Percentiles rank a stretch among this genome's conserved stretches.
phyloP scores from a whole-genome alignment of 2,329 filamentous ascomycete species.

The Hypoxylon sp. region DNA sequence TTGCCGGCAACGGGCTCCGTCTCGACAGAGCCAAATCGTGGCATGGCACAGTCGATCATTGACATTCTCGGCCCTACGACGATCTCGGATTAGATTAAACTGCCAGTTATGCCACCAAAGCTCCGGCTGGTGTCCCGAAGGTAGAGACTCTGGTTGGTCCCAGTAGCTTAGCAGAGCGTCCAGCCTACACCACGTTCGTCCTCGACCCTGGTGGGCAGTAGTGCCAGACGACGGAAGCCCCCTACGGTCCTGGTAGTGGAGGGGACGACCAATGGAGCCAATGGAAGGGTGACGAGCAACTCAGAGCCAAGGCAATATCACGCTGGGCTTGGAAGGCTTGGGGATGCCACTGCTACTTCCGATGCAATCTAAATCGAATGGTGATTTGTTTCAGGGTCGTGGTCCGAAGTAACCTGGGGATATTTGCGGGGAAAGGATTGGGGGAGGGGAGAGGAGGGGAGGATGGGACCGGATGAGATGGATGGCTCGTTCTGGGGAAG shows the following conservation, averaged over 20 bases:
- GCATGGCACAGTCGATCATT: constrained; percentile 30
- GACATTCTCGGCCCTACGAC: constrained; percentile 28
- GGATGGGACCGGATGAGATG: too few species aligned
- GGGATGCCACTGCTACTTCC: constrained; percentile 23
- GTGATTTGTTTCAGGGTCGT: constrained; percentile 34
- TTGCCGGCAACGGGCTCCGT: constrained; percentile 29
- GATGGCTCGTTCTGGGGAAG: constrained; percentile 23
- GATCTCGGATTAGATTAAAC: constrained; percentile 38
- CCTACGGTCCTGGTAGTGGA: constrained; percentile 15
- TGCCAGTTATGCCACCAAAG: constrained; percentile 26
- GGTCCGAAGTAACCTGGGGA: constrained; percentile 35
- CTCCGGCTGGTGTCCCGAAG: constrained; percentile 32
- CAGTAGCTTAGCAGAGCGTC: constrained; percentile 7
- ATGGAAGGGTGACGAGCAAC: constrained; percentile 21
- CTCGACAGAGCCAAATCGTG: constrained; percentile 36
- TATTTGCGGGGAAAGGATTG: constrained; percentile 29
- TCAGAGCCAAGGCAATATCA: constrained; percentile 25
- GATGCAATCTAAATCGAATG: constrained; percentile 33
- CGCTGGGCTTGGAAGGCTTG: constrained; percentile 15
- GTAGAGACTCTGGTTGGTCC: constrained; percentile 21
- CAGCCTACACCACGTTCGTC: constrained; percentile 18
- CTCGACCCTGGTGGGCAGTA: constrained; percentile 22
- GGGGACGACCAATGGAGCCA: constrained; percentile 19
- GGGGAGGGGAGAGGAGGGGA: constrained; percentile 14
- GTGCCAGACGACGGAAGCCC: constrained; percentile 15